phyloP scores from a whole-genome alignment of 2,329 filamentous ascomycete genomes.

The Amesomyces nigricolor region DNA sequence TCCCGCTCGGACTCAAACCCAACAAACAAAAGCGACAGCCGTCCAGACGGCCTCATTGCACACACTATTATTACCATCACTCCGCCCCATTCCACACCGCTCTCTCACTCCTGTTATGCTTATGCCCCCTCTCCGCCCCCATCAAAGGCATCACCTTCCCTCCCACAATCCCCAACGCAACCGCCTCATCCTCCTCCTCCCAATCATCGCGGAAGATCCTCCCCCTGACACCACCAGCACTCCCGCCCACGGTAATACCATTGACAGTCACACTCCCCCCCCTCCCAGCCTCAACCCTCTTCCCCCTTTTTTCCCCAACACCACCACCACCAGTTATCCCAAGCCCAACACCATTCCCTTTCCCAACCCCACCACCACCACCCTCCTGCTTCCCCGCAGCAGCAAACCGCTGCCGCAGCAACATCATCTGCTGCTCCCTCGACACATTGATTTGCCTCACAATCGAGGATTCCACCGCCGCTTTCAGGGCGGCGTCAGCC shows the following conservation, averaged over 20 bases:
- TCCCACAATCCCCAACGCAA: slow-evolving; percentile 20
- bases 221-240: not conserved
- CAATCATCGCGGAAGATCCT: not conserved
- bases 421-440: slow-evolving; percentile 46
- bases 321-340: not conserved
- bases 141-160: slow-evolving; percentile 37
- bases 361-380: too few species aligned
- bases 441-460: slow-evolving; percentile 63
- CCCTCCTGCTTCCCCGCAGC: too few species aligned
- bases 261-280: not conserved
- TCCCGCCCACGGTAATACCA: not conserved
- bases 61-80: slow-evolving; percentile 21
- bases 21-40: not conserved
- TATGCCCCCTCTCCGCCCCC: slow-evolving; percentile 35
- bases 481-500: slow-evolving; percentile 40
- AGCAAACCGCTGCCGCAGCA: slow-evolving; percentile 19
- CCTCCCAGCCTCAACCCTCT: not conserved
- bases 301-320: not conserved
- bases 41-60: not conserved
- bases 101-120: slow-evolving; percentile 48
- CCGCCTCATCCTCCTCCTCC: not conserved
- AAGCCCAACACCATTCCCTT: too few species aligned
- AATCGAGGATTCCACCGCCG: slow-evolving; percentile 60
- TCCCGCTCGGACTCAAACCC: not conserved
- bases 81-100: slow-evolving; percentile 44